These are phyloP conservation scores for Globisporangium recalcitrans DNA, from an alignment of 352 stramenopile species.

Conservation along the genomic window DNA sequence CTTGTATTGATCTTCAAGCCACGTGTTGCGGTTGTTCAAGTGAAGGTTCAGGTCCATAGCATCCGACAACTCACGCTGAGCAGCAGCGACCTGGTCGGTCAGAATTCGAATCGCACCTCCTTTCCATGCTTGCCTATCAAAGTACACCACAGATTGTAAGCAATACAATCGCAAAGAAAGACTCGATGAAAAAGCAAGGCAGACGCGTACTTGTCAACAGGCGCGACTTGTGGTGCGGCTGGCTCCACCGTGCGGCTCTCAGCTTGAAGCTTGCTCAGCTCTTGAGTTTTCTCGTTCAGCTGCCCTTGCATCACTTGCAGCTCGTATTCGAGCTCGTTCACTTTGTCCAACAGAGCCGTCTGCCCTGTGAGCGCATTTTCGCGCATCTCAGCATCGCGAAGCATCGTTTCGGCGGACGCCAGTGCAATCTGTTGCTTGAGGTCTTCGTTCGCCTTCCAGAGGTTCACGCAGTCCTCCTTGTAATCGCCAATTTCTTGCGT, in stretches of 20 bases:
- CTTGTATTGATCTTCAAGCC: constrained; percentile 69
- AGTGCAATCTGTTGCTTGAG: constrained; percentile 69
- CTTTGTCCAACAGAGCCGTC: constrained; percentile 40
- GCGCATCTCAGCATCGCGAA: constrained; percentile 51
- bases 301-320: constrained; percentile 58
- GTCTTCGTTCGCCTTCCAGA: constrained; percentile 78
- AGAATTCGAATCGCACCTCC: constrained; percentile 54
- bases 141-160: background rate
- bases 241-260: constrained; percentile 18
- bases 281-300: constrained; percentile 50
- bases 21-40: constrained; percentile 73
- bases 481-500: constrained; percentile 65
- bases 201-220: constrained; percentile 34
- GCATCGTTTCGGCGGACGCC: constrained; percentile 47
- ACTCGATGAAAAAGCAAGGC: background rate
- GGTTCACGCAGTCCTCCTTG: constrained; percentile 72
- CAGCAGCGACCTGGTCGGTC: constrained; percentile 62
- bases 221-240: background rate
- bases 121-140: constrained; percentile 30
- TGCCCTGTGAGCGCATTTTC: constrained; percentile 54
- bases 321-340: constrained; percentile 54
- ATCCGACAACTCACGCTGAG: constrained; percentile 73
- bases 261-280: constrained; percentile 33
- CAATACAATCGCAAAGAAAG: background rate
- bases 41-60: constrained; percentile 81